A percentile compares a stretch with the other conserved stretches of the same genome.
Conservation (phyloP, 176 grass and related monocot genomes). For the Zea mays region DNA sequence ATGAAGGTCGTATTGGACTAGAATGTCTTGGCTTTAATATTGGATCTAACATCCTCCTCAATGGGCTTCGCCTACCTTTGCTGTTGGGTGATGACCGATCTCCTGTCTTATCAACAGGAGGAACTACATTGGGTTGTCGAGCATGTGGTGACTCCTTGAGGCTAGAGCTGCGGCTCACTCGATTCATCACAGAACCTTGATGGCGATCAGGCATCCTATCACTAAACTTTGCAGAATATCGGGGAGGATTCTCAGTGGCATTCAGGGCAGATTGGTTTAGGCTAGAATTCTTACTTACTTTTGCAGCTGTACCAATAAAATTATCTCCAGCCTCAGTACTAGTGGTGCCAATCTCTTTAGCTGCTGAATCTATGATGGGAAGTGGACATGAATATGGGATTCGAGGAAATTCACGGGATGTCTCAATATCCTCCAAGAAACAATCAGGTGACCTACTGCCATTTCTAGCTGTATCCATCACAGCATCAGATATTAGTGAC, state of each 20-base stretch:
- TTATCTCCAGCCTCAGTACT: conserved; percentile 13
- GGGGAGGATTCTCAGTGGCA: conserved; percentile 14
- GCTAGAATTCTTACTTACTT: conserved; percentile 22
- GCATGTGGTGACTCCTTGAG: conserved; percentile 50
- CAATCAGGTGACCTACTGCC: conserved; percentile 38
- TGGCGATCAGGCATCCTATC: conserved; percentile 38
- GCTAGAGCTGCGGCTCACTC: conserved; percentile 62
- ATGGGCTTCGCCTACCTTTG: conserved; percentile 74
- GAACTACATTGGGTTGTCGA: conserved; percentile 20
- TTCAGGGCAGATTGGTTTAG: conserved; percentile 21
- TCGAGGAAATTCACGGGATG: conserved; percentile 33
- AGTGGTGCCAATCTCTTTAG: conserved; percentile 32
- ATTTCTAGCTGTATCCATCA: conserved; percentile 48
- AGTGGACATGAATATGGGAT: conserved; percentile 79
- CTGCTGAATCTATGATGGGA: conserved; percentile 41
- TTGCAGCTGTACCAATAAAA: neutral
- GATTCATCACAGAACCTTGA: conserved; percentile 42
- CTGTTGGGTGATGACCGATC: conserved; percentile 56
- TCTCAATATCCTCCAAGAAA: conserved; percentile 50
- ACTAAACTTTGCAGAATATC: conserved; percentile 41
- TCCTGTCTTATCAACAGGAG: conserved; percentile 47
- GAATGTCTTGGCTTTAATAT: conserved; percentile 71
- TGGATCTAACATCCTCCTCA: conserved; percentile 92
- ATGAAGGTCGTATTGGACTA: conserved; percentile 45
- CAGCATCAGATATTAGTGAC: neutral